These are phyloP conservation scores for Moniliophthora roreri DNA, from an alignment of 1,284 basidiomycete genomes.

Conservation along the genomic window DNA sequence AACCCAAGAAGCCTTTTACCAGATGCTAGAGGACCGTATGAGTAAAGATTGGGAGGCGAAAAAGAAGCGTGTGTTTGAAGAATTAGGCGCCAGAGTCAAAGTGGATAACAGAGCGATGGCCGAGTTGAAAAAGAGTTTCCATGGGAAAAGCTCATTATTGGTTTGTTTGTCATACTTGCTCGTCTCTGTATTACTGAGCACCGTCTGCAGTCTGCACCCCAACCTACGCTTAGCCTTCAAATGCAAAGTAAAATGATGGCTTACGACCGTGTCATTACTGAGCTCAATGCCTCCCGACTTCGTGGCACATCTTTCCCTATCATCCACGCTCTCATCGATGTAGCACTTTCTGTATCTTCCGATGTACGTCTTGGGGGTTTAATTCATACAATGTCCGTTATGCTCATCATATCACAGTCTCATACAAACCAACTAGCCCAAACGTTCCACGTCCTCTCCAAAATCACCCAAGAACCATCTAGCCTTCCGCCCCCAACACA, in stretches of 20 bases:
- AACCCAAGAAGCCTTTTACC: slow-evolving; percentile 86
- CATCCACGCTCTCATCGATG: slow-evolving; percentile 67
- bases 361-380: slow-evolving; percentile 46
- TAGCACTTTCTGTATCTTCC: slow-evolving; percentile 52
- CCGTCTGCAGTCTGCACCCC: not conserved
- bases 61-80: slow-evolving; percentile 89
- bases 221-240: slow-evolving; percentile 57
- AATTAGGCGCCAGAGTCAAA: slow-evolving; percentile 70
- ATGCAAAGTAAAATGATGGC: slow-evolving; percentile 95
- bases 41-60: slow-evolving; percentile 87
- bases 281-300: slow-evolving; percentile 73
- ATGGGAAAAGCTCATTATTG: slow-evolving; percentile 42
- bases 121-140: slow-evolving; percentile 61
- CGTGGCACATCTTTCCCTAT: slow-evolving; percentile 75
- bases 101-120: slow-evolving; percentile 52
- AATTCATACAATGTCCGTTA: not conserved
- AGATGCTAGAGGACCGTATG: slow-evolving; percentile 73
- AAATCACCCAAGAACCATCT: slow-evolving; percentile 70
- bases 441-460: slow-evolving; percentile 69
- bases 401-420: slow-evolving; percentile 27
- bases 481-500: slow-evolving; percentile 71
- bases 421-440: slow-evolving; percentile 57
- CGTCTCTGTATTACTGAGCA: not conserved
- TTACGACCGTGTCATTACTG: slow-evolving; percentile 81
- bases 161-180: slow-evolving; percentile 23